Conservation (phyloP, 441 rosid species). For the Sinapis alba region DNA sequence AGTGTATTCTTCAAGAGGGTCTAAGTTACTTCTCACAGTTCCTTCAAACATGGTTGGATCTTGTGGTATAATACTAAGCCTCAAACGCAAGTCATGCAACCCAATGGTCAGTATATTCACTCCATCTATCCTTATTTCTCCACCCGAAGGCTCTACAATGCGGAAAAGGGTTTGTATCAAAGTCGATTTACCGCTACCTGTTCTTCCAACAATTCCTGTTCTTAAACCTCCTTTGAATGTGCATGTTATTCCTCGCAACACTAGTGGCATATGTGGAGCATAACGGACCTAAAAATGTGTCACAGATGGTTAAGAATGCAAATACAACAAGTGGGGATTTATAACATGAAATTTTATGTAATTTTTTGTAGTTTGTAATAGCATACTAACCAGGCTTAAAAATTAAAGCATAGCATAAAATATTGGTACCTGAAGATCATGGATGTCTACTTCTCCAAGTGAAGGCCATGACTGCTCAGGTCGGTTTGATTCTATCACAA, state of each 20-base stretch:
- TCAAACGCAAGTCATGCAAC: constrained; percentile 81
- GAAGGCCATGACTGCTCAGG: constrained; percentile 70
- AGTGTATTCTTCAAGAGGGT: constrained; percentile 81
- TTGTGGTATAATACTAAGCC: constrained; percentile 86
- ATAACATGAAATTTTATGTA: constrained; percentile 2
- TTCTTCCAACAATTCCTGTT: constrained; percentile 88
- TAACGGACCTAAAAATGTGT: constrained; percentile 62
- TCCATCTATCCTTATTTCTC: constrained; percentile 74
- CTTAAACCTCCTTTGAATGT: constrained; percentile 79
- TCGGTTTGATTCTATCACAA: constrained; percentile 58
- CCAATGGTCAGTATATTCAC: constrained; percentile 71
- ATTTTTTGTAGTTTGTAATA: neutral
- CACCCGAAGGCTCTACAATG: constrained; percentile 78
- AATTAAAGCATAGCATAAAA: neutral
- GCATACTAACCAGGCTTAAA: neutral
- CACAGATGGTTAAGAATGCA: constrained; percentile 3
- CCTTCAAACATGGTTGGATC: constrained; percentile 99
- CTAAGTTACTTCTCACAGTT: constrained; percentile 79
- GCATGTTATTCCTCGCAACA: constrained; percentile 77
- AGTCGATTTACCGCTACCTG: constrained; percentile 95
- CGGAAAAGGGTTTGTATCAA: constrained; percentile 88
- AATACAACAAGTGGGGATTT: neutral
- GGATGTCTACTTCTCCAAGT: constrained; percentile 64
- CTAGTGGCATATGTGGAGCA: constrained; percentile 89
- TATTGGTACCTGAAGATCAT: constrained; percentile 67